A percentile compares a stretch with the other conserved stretches of the same genome.
Evolutionary conservation across 768 basidiomycete genomes (phyloP).

Genomic region (Macrocybe gigantea): DNA sequence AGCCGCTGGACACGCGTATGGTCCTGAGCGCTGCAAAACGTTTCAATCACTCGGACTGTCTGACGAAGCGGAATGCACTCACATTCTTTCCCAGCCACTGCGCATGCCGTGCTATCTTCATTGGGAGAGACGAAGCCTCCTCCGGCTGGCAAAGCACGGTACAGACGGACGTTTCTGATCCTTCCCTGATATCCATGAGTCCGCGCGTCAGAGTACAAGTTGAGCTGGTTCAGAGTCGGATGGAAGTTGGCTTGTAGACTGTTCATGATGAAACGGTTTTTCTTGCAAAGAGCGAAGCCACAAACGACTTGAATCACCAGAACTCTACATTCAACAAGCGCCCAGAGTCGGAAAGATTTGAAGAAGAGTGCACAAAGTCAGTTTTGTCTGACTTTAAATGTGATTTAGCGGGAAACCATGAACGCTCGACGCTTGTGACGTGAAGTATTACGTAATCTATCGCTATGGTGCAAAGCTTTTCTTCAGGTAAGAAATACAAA

Average conservation of each 20-base stretch:
- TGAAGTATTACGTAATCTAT: too few species aligned
- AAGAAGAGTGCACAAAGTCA: too few species aligned
- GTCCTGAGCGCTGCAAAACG: constrained; percentile 47
- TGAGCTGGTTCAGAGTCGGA: constrained; percentile 11
- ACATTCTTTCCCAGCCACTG: constrained; percentile 80
- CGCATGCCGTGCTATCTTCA: constrained; percentile 62
- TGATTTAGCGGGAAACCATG: too few species aligned
- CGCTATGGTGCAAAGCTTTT: too few species aligned
- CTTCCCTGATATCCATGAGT: constrained; percentile 33
- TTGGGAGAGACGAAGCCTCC: constrained; percentile 64
- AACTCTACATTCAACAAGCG: too few species aligned
- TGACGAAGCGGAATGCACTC: constrained; percentile 14
- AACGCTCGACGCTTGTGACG: too few species aligned
- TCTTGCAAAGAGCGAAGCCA: too few species aligned
- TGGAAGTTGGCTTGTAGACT: not conserved
- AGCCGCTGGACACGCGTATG: constrained; percentile 48
- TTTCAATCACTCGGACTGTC: not conserved
- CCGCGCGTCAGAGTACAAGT: constrained; percentile 36
- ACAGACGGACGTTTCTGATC: constrained; percentile 51
- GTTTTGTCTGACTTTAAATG: too few species aligned
- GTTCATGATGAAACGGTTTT: not conserved
- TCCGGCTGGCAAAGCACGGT: constrained; percentile 53
- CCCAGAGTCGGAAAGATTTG: too few species aligned
- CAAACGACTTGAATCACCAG: too few species aligned
- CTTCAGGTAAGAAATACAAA: too few species aligned